A percentile compares a stretch with the other conserved stretches of the same genome.
Evolutionary conservation across 345 rosid genomes (phyloP).

Genomic region (Mangifera indica): DNA sequence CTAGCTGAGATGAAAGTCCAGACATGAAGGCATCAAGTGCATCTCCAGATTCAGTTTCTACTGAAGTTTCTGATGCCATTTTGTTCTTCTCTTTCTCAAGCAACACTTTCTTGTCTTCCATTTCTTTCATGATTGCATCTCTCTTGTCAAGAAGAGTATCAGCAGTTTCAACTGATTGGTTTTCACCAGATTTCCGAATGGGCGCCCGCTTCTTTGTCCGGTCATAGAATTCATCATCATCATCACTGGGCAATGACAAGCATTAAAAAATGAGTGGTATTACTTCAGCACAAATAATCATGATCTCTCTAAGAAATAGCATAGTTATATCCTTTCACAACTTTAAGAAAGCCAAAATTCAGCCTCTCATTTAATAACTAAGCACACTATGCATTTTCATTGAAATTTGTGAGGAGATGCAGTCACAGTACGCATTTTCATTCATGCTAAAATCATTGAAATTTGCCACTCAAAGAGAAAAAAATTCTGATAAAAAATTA

Average conservation of each 20-base stretch:
- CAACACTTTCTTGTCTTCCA: constrained; percentile 54
- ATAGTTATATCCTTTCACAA: constrained; percentile 11
- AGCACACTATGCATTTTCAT: background rate
- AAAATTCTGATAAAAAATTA: constrained; percentile 26
- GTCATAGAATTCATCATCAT: constrained; percentile 96
- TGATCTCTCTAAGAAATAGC: constrained; percentile 5
- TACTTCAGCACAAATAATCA: constrained; percentile 3
- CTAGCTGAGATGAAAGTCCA: constrained; percentile 82
- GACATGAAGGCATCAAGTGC: constrained; percentile 91
- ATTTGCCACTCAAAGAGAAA: constrained; percentile 10
- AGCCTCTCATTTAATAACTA: constrained; percentile 2
- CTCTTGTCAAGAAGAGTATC: constrained; percentile 90
- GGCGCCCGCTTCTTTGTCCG: constrained; percentile 77
- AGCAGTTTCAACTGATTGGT: constrained; percentile 73
- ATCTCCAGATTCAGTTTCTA: constrained; percentile 62
- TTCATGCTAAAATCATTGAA: constrained; percentile 10
- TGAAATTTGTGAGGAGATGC: too few species aligned
- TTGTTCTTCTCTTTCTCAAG: constrained; percentile 62
- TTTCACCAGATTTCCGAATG: constrained; percentile 50
- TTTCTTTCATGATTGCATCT: constrained; percentile 61
- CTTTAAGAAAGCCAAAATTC: background rate
- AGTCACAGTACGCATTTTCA: background rate
- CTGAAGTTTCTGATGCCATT: constrained; percentile 46
- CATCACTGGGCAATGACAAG: constrained; percentile 53
- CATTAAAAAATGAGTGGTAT: constrained; percentile 15